Conservation (phyloP, 768 basidiomycete species). For the Lentinula guzmanii region DNA sequence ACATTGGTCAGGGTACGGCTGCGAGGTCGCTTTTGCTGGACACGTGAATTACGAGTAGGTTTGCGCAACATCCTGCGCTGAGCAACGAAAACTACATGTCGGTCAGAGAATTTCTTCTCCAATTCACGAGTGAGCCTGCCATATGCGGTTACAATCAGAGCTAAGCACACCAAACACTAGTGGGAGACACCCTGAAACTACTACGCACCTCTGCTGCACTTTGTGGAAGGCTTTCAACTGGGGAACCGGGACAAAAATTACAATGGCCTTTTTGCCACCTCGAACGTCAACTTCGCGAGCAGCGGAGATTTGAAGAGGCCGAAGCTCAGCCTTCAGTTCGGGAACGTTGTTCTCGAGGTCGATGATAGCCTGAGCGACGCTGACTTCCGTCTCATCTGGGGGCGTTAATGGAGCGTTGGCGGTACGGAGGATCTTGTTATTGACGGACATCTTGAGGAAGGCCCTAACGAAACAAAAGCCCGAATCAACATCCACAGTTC, state of each 20-base stretch:
- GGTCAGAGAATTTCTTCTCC: slow-evolving; percentile 99
- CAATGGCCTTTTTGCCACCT: slow-evolving; percentile 99
- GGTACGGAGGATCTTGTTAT: slow-evolving; percentile 89
- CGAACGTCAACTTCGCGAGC: slow-evolving; percentile 99
- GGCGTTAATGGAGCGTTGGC: slow-evolving; percentile 90
- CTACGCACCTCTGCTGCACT: slow-evolving; percentile 83
- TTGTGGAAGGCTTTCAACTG: slow-evolving; percentile 99
- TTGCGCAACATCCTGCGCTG: slow-evolving; percentile 98
- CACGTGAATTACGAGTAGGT: slow-evolving; percentile 88
- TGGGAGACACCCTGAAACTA: neutral
- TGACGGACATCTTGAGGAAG: slow-evolving; percentile 62
- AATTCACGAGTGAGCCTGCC: slow-evolving; percentile 92
- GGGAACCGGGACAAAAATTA: slow-evolving; percentile 96
- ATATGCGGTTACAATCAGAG: slow-evolving; percentile 2
- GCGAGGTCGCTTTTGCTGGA: slow-evolving; percentile 94
- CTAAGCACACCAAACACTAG: neutral
- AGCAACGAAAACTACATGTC: slow-evolving; percentile 97
- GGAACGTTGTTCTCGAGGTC: slow-evolving; percentile 98
- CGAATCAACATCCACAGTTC: neutral
- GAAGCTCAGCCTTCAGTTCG: slow-evolving; percentile 95
- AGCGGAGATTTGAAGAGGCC: slow-evolving; percentile 93
- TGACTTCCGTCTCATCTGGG: slow-evolving; percentile 88
- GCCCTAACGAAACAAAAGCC: slow-evolving; percentile 23
- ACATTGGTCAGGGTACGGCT: slow-evolving; percentile 95
- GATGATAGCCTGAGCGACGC: slow-evolving; percentile 90